Evolutionary conservation across 306 rosid species (phyloP).

Genomic region (Chamaecrista fasciculata): DNA sequence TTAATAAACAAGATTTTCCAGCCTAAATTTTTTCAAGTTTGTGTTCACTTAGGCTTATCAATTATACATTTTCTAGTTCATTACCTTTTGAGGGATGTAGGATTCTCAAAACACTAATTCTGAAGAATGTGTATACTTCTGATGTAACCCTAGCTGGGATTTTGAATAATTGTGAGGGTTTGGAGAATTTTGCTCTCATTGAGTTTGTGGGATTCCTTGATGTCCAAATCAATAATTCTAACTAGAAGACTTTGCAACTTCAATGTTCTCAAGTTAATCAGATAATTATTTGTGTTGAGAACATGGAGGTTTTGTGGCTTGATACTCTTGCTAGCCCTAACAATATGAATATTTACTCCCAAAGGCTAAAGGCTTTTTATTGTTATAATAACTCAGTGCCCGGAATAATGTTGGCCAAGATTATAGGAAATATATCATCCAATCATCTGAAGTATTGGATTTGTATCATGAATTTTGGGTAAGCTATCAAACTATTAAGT

Average conservation of each 20-base stretch:
- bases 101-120: not conserved
- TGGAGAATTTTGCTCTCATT: conserved; percentile 3
- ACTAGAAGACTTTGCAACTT: conserved; percentile 4
- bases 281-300: not conserved
- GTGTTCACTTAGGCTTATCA: not conserved
- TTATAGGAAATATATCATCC: not conserved
- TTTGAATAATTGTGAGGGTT: not conserved
- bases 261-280: not conserved
- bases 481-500: not conserved
- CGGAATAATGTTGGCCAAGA: not conserved
- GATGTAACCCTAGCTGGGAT: not conserved
- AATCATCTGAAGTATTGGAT: not conserved
- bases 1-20: not conserved
- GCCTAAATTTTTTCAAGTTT: not conserved
- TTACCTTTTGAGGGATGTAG: not conserved
- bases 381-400: not conserved
- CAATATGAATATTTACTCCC: not conserved
- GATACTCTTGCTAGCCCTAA: conserved; percentile 9
- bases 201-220: not conserved
- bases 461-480: not conserved
- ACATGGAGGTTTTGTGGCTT: not conserved
- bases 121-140: not conserved
- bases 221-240: not conserved
- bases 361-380: not conserved
- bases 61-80: not conserved